Base-by-base conservation (phyloP, 331 rosid genomes). In the Pyracantha coccinea region DNA sequence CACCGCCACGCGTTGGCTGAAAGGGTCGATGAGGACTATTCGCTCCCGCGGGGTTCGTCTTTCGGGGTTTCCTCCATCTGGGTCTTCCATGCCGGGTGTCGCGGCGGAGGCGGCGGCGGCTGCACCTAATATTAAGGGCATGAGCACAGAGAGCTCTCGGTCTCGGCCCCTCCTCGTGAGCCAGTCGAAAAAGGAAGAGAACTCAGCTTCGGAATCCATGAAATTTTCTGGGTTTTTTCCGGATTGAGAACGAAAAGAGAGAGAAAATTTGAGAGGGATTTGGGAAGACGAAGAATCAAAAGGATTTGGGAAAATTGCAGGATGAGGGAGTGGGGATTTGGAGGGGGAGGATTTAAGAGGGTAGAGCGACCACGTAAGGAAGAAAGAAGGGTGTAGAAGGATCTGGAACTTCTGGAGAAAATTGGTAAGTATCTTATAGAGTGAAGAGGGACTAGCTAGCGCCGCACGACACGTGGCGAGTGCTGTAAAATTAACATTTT, bases 121-220 rank as follows among this genome's bases (percentile, higher is more conserved):
- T 75, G 87, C 24, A 76, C 92, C 96, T 16, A 87, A 57, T 74
- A 89, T 29, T 21, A 89, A 86, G 62, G 98, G 96, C 5, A 88
- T 2, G 35, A 89, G 76, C 72, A 86, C 64, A 47, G 94, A 67
- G 11, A 83, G 14, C 80, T 93, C 91, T 32, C 86, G 78, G 79
- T 75, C 84, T 50, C 4, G 55, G 17, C 1, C 55, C 55, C 55
- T 6, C 71, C 86, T 67, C 4, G 71, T 20, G 15, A 86, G 11
- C 50, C 92, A 72, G 9, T 84, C 93, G 5, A 88, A 81, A 4
- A 81, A 7, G 1, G 91, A 50, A 4, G 86, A 68, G 11, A 87
- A 17, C 66, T 91, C 88, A 1, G 88, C 64, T 3, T 83, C 88
- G 24, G 62, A 57, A 57, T 57, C 14, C 14, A 57, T 20, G 24